Percentiles rank a stretch among this genome's conserved stretches.
phyloP scores from a whole-genome alignment of 345 rosid species.

The Bruguiera parviflora region DNA sequence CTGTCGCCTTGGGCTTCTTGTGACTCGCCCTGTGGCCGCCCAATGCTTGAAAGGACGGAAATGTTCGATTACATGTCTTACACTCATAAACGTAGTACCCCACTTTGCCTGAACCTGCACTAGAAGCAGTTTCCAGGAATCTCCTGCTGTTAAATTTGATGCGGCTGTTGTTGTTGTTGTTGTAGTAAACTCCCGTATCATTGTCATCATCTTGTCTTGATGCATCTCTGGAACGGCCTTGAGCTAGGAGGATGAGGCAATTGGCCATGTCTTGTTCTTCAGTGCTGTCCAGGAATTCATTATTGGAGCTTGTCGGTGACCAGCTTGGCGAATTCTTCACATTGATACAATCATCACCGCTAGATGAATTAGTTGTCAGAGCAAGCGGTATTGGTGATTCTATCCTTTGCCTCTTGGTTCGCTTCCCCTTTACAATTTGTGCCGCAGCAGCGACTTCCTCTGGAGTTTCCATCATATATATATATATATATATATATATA shows the following conservation, averaged over 20 bases:
- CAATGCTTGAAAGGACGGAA: conserved; percentile 93
- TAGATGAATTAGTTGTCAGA: conserved; percentile 26
- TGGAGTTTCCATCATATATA: conserved; percentile 34
- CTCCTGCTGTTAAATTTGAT: conserved; percentile 56
- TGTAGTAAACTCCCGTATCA: conserved; percentile 13
- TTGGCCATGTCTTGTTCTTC: conserved; percentile 91
- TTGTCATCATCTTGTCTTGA: conserved; percentile 15
- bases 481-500: not conserved
- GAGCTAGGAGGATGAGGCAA: conserved; percentile 84
- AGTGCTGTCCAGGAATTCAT: conserved; percentile 31
- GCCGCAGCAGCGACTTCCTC: conserved; percentile 30
- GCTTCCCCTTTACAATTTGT: conserved; percentile 60
- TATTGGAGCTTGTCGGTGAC: conserved; percentile 31
- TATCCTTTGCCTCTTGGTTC: conserved; percentile 71
- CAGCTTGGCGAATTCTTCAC: conserved; percentile 14
- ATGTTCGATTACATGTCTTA: conserved; percentile 80
- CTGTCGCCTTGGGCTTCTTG: conserved; percentile 59
- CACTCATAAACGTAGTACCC: conserved; percentile 88
- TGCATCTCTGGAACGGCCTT: conserved; percentile 43
- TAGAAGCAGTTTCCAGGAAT: conserved; percentile 52
- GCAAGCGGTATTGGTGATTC: conserved; percentile 56
- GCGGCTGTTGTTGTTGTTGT: not conserved
- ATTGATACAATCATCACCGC: conserved; percentile 16
- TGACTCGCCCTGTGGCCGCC: conserved; percentile 99
- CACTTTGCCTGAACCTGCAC: conserved; percentile 47